A percentile compares a stretch with the other conserved stretches of the same genome.
Evolutionary conservation across 495 filamentous ascomycete genomes (phyloP).

Genomic region (Pyrenopolyporus hunteri): DNA sequence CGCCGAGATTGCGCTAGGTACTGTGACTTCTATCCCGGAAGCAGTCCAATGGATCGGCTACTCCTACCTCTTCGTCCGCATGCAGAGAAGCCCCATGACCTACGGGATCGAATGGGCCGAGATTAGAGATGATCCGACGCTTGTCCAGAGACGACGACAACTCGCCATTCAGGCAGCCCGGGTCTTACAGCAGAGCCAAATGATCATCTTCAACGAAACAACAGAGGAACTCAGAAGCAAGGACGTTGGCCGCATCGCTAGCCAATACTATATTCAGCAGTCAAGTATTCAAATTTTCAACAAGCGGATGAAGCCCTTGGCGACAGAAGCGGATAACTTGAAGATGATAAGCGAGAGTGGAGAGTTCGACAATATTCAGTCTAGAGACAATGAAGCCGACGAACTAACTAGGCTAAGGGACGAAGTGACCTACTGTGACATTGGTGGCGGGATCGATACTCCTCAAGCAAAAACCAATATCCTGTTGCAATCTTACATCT

Average conservation of each 20-base stretch:
- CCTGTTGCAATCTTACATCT: conserved; percentile 92
- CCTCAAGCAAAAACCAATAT: conserved; percentile 95
- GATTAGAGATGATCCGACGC: conserved; percentile 79
- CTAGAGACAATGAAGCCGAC: conserved; percentile 80
- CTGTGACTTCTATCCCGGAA: conserved; percentile 92
- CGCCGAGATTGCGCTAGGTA: conserved; percentile 91
- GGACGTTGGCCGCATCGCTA: conserved; percentile 94
- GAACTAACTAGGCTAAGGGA: conserved; percentile 74
- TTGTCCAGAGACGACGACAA: conserved; percentile 81
- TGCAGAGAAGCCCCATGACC: conserved; percentile 86
- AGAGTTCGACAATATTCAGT: conserved; percentile 97
- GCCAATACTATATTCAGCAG: conserved; percentile 94
- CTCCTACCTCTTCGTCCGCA: conserved; percentile 95
- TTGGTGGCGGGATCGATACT: conserved; percentile 75
- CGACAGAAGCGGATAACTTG: conserved; percentile 87
- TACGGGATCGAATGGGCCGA: conserved; percentile 99
- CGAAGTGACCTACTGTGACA: conserved; percentile 70
- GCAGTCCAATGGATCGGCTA: conserved; percentile 97
- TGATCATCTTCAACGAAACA: conserved; percentile 96
- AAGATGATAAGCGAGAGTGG: conserved; percentile 95
- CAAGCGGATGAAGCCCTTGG: conserved; percentile 78
- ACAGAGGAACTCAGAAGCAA: conserved; percentile 92
- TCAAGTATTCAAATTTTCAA: conserved; percentile 96
- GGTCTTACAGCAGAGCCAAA: conserved; percentile 87
- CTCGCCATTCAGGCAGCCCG: conserved; percentile 86